Evolutionary conservation across 345 rosid species (phyloP).

Genomic region (Acer yangbiense): DNA sequence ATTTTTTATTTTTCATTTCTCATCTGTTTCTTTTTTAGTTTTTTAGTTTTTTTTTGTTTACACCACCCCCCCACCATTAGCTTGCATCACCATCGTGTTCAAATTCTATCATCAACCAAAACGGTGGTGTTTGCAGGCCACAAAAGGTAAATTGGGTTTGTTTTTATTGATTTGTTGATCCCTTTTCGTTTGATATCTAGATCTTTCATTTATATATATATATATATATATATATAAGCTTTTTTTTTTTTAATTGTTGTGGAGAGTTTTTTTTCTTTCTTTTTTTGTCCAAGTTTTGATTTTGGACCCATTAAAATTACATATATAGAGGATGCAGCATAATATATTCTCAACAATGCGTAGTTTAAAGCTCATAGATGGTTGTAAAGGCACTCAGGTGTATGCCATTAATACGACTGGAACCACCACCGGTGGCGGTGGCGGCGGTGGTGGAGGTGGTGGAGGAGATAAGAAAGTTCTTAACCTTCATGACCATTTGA

Average conservation of each 20-base stretch:
- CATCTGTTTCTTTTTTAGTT: slow-evolving; percentile 9
- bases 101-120: neutral
- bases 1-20: neutral
- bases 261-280: neutral
- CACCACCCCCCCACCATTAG: slow-evolving; percentile 13
- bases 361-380: slow-evolving; percentile 76
- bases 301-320: slow-evolving; percentile 5
- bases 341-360: slow-evolving; percentile 86
- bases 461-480: slow-evolving; percentile 73
- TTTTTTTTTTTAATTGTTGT: neutral
- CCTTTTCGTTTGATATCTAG: slow-evolving; percentile 1
- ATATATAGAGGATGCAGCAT: slow-evolving; percentile 59
- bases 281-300: slow-evolving; percentile 1
- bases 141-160: slow-evolving; percentile 8
- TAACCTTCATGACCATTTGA: slow-evolving; percentile 70
- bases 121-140: slow-evolving; percentile 47
- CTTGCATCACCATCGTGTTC: slow-evolving; percentile 37
- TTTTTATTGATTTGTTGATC: neutral
- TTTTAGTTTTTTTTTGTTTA: neutral
- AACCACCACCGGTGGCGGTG: slow-evolving; percentile 25
- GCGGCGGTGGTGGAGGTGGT: slow-evolving; percentile 25
- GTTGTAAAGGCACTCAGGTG: slow-evolving; percentile 77
- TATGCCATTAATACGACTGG: slow-evolving; percentile 59
- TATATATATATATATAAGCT: neutral
- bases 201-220: slow-evolving; percentile 14